Conservation (phyloP, 306 rosid genomes). For the Pterocarpus macrocarpus region DNA sequence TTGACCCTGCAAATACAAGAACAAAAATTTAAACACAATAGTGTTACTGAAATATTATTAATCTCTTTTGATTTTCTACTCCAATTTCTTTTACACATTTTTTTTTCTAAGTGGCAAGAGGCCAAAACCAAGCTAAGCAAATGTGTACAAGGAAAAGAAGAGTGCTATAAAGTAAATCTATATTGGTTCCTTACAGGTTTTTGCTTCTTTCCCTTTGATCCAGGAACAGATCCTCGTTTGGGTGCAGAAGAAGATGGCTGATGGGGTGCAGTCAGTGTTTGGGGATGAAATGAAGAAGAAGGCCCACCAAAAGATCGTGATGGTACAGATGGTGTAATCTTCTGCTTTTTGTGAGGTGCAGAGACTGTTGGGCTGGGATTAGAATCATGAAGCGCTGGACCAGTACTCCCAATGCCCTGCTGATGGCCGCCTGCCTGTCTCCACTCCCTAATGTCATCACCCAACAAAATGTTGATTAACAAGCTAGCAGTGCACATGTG, state of each 20-base stretch:
- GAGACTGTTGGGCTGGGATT: constrained; percentile 88
- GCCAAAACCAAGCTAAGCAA: constrained; percentile 12
- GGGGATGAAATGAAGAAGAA: constrained; percentile 80
- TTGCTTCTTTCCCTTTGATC: constrained; percentile 83
- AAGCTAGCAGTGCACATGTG: constrained; percentile 30
- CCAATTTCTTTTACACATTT: neutral
- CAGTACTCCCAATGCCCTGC: constrained; percentile 62
- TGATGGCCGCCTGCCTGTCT: constrained; percentile 89
- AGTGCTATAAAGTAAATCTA: neutral
- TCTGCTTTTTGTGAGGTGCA: constrained; percentile 91
- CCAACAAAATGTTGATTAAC: constrained; percentile 52
- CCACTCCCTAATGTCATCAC: constrained; percentile 81
- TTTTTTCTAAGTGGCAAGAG: neutral
- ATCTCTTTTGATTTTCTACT: neutral
- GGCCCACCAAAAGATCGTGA: constrained; percentile 86
- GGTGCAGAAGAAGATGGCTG: constrained; percentile 89
- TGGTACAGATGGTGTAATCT: constrained; percentile 71
- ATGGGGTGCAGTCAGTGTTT: constrained; percentile 67
- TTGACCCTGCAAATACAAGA: constrained; percentile 56
- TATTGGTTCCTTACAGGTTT: constrained; percentile 76
- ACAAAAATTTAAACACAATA: constrained; percentile 20
- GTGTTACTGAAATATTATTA: neutral
- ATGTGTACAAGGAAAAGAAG: constrained; percentile 28
- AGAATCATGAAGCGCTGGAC: constrained; percentile 82
- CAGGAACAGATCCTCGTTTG: constrained; percentile 81